A percentile compares a stretch with the other conserved stretches of the same genome.
Conservation (phyloP, 2,329 filamentous ascomycete genomes). For the Zymoseptoria passerinii region DNA sequence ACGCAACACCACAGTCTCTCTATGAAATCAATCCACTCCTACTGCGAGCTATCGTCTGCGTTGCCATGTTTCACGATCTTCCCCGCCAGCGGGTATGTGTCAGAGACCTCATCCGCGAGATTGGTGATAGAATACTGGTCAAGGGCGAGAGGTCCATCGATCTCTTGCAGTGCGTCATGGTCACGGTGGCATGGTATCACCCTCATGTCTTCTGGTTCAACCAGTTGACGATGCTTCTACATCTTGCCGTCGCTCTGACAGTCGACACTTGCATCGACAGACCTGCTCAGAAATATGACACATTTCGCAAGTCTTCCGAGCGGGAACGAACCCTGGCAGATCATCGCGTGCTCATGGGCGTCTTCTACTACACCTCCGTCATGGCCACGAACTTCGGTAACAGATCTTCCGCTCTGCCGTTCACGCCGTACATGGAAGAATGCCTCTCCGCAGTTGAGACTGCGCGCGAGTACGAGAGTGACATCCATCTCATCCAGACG, state of each 20-base stretch:
- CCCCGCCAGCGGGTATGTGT: constrained; percentile 20
- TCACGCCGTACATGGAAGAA: constrained; percentile 19
- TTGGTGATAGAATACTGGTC: constrained; percentile 24
- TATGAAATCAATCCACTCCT: constrained; percentile 22
- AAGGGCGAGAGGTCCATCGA: constrained; percentile 26
- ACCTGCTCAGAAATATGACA: constrained; percentile 5
- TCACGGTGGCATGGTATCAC: constrained; percentile 17
- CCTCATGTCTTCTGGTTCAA: constrained; percentile 25
- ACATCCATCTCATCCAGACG: constrained; percentile 24
- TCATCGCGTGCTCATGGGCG: constrained; percentile 19
- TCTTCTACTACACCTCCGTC: constrained; percentile 24
- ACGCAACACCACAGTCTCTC: constrained; percentile 17
- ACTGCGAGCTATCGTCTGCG: constrained; percentile 24
- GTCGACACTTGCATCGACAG: constrained; percentile 25
- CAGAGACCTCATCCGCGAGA: constrained; percentile 23
- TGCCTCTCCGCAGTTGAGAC: constrained; percentile 18
- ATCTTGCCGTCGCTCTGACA: constrained; percentile 23
- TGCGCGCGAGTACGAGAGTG: constrained; percentile 21
- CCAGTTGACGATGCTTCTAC: constrained; percentile 23
- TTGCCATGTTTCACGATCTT: constrained; percentile 24
- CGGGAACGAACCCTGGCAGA: constrained; percentile 18
- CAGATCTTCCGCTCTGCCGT: constrained; percentile 20
- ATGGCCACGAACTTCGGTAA: constrained; percentile 24
- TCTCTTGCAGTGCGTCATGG: constrained; percentile 22
- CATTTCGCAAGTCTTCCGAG: constrained; percentile 12